Evolutionary conservation across 495 filamentous ascomycete species (phyloP).

Genomic region (Penicillium canariense): DNA sequence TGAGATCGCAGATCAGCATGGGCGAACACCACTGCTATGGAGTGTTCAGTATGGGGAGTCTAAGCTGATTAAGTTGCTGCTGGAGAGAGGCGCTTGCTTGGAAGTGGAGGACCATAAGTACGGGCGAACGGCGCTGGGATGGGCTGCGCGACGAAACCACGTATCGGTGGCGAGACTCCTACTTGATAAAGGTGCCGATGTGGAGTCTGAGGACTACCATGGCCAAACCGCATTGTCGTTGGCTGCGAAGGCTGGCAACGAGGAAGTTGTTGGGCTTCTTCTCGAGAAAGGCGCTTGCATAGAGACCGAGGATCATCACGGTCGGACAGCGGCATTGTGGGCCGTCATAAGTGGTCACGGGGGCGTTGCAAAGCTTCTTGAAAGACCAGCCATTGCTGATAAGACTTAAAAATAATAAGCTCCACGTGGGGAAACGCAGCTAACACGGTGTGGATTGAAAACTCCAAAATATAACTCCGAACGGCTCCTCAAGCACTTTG

Average conservation of each 20-base stretch:
- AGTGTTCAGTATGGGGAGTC: neutral
- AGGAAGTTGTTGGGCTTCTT: neutral
- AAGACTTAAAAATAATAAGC: neutral
- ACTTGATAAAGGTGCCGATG: neutral
- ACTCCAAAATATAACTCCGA: neutral
- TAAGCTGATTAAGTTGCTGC: neutral
- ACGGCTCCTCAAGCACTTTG: neutral
- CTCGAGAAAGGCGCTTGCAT: neutral
- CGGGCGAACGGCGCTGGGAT: neutral
- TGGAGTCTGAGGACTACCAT: neutral
- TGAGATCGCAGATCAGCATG: neutral
- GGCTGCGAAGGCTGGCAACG: neutral
- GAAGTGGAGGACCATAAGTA: neutral
- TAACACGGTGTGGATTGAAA: neutral
- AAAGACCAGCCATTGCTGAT: neutral
- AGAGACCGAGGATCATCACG: neutral
- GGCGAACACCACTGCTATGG: neutral
- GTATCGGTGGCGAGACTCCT: neutral
- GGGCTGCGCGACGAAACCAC: neutral
- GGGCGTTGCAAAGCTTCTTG: neutral
- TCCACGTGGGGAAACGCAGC: neutral
- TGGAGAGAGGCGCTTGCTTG: neutral
- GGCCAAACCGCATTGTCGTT: neutral
- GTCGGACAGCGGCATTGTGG: neutral
- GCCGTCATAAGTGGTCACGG: neutral